Percentiles rank a stretch among this genome's conserved stretches.
Conservation (phyloP, 1,284 basidiomycete genomes). For the Pseudozyma flocculosa region DNA sequence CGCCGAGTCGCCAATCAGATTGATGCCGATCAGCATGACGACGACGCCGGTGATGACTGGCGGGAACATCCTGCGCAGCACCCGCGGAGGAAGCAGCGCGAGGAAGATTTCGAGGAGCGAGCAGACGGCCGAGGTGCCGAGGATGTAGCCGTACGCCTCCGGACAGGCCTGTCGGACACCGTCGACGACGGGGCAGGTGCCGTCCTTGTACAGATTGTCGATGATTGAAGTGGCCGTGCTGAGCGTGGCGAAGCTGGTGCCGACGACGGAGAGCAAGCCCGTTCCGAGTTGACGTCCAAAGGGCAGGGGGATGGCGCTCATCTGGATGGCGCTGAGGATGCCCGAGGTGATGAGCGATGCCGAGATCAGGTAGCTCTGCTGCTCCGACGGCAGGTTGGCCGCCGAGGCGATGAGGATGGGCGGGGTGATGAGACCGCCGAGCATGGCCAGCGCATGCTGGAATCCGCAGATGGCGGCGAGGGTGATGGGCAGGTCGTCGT, state of each 20-base stretch:
- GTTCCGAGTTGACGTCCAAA: slow-evolving; percentile 71
- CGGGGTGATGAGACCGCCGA: slow-evolving; percentile 72
- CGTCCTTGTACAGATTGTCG: slow-evolving; percentile 72
- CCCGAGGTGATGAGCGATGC: slow-evolving; percentile 71
- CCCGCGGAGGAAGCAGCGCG: slow-evolving; percentile 68
- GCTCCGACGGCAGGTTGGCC: slow-evolving; percentile 56
- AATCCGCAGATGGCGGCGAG: slow-evolving; percentile 58
- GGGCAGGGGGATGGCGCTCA: slow-evolving; percentile 69
- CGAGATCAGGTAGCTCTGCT: slow-evolving; percentile 76
- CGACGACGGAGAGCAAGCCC: slow-evolving; percentile 78
- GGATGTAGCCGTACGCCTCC: slow-evolving; percentile 59
- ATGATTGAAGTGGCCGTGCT: slow-evolving; percentile 70
- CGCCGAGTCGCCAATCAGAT: slow-evolving; percentile 72
- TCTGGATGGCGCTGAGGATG: slow-evolving; percentile 73
- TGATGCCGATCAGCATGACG: slow-evolving; percentile 66
- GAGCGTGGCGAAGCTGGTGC: slow-evolving; percentile 78
- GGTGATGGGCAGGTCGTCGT: slow-evolving; percentile 41
- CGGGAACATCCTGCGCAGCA: slow-evolving; percentile 72
- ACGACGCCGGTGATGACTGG: slow-evolving; percentile 69
- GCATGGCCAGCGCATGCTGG: slow-evolving; percentile 78
- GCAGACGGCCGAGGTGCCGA: slow-evolving; percentile 75
- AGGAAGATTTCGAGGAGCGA: slow-evolving; percentile 77
- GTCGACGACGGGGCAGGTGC: slow-evolving; percentile 70
- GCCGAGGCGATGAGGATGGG: slow-evolving; percentile 67
- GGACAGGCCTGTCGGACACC: slow-evolving; percentile 69